Conservation (phyloP, 306 rosid genomes). For the Acacia crassicarpa region DNA sequence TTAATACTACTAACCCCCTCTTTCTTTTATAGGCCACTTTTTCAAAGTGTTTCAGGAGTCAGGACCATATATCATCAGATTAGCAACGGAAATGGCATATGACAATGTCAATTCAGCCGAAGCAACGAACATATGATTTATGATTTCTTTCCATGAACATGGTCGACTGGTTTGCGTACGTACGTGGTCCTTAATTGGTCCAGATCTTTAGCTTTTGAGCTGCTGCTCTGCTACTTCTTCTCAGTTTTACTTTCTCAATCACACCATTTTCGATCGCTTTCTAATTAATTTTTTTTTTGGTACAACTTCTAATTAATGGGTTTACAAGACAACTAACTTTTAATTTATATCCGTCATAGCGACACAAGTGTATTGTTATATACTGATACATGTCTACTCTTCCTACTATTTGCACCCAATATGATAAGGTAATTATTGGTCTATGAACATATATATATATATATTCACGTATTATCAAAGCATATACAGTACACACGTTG, state of each 20-base stretch:
- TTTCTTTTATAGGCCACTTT: neutral
- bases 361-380: too few species aligned
- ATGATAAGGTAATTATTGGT: too few species aligned
- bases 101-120: neutral
- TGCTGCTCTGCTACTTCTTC: neutral
- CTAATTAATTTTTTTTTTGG: too few species aligned
- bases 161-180: neutral
- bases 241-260: neutral
- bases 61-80: neutral
- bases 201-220: neutral
- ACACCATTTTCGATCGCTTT: too few species aligned
- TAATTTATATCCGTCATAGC: too few species aligned
- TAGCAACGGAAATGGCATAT: neutral
- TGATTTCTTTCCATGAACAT: neutral
- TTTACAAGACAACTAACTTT: too few species aligned
- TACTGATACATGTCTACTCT: too few species aligned
- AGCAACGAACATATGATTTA: neutral
- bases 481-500: neutral
- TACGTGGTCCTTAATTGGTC: neutral
- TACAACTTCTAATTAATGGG: too few species aligned
- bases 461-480: too few species aligned
- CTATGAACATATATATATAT: too few species aligned
- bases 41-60: neutral
- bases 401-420: too few species aligned
- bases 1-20: neutral